These are phyloP conservation scores for Serpula lacrymans DNA, from an alignment of 768 basidiomycete genomes.

Conservation along the genomic window DNA sequence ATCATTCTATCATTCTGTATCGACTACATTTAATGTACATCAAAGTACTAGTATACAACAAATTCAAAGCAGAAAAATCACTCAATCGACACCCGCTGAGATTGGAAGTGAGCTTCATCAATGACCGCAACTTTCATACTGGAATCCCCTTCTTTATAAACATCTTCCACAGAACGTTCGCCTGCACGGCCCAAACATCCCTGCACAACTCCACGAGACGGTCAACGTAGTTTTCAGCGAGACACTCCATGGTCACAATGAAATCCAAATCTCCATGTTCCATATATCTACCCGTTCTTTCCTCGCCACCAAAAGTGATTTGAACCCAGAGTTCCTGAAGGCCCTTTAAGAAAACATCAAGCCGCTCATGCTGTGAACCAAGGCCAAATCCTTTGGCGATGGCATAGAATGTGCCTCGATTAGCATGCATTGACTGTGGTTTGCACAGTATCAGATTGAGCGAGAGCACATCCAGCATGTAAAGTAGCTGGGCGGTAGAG, in stretches of 20 bases:
- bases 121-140: no score
- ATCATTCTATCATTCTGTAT: no score
- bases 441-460: slow-evolving; percentile 22
- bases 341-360: slow-evolving; percentile 10
- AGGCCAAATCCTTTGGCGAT: slow-evolving; percentile 24
- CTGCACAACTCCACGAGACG: slow-evolving; percentile 21
- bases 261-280: slow-evolving; percentile 25
- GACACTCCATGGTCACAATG: slow-evolving; percentile 15
- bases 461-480: slow-evolving; percentile 25
- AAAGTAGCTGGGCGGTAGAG: slow-evolving; percentile 26
- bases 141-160: no score
- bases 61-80: no score
- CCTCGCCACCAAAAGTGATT: slow-evolving; percentile 17
- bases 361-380: slow-evolving; percentile 7
- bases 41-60: no score
- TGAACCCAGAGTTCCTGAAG: slow-evolving; percentile 26
- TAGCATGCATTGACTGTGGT: slow-evolving; percentile 26
- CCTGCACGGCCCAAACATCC: slow-evolving; percentile 24
- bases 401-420: slow-evolving; percentile 28
- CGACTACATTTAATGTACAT: no score
- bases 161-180: slow-evolving; percentile 15
- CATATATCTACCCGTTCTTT: slow-evolving; percentile 14
- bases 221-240: slow-evolving; percentile 15
- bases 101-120: no score
- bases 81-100: no score